These are phyloP conservation scores for Diplosphaera chodatii DNA, from an alignment of 139 green algal genomes.

Conservation along the genomic window DNA sequence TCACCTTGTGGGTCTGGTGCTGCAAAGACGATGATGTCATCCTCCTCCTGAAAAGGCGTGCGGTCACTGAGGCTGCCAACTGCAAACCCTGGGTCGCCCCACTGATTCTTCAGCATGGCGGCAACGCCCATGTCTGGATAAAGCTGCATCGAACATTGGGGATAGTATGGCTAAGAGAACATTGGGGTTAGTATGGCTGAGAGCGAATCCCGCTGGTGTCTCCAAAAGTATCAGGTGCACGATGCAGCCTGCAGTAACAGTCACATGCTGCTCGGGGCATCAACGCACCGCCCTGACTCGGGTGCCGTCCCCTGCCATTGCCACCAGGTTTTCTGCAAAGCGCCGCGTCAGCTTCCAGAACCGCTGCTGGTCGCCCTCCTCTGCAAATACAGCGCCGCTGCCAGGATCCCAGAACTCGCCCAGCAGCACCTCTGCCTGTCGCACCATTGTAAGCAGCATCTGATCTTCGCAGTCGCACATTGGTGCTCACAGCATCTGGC, in stretches of 20 bases:
- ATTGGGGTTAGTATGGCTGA: too few species aligned
- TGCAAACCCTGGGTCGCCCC: slow-evolving; percentile 59
- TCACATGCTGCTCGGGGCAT: too few species aligned
- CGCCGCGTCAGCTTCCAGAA: slow-evolving; percentile 70
- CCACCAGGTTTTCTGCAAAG: slow-evolving; percentile 61
- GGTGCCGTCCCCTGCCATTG: background rate
- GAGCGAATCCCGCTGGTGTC: too few species aligned
- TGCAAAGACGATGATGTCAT: slow-evolving; percentile 79
- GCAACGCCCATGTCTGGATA: slow-evolving; percentile 89
- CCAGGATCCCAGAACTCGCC: slow-evolving; percentile 85
- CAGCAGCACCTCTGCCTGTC: slow-evolving; percentile 88
- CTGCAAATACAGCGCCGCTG: slow-evolving; percentile 73
- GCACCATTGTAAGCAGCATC: too few species aligned
- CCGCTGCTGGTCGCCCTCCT: slow-evolving; percentile 76
- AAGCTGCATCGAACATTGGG: slow-evolving; percentile 49
- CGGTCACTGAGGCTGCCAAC: slow-evolving; percentile 71
- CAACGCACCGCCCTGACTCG: slow-evolving; percentile 12
- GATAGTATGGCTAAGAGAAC: too few species aligned
- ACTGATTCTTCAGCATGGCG: slow-evolving; percentile 87
- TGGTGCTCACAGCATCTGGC: too few species aligned
- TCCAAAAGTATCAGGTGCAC: too few species aligned
- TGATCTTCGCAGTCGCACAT: too few species aligned
- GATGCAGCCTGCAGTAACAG: too few species aligned
- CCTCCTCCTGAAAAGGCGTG: slow-evolving; percentile 34
- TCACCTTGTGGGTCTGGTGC: slow-evolving; percentile 35